Percentiles rank a stretch among this genome's conserved stretches.
These are phyloP conservation scores for Neonectria sp. DNA, from an alignment of 2,329 filamentous ascomycete species.

Conservation along the genomic window DNA sequence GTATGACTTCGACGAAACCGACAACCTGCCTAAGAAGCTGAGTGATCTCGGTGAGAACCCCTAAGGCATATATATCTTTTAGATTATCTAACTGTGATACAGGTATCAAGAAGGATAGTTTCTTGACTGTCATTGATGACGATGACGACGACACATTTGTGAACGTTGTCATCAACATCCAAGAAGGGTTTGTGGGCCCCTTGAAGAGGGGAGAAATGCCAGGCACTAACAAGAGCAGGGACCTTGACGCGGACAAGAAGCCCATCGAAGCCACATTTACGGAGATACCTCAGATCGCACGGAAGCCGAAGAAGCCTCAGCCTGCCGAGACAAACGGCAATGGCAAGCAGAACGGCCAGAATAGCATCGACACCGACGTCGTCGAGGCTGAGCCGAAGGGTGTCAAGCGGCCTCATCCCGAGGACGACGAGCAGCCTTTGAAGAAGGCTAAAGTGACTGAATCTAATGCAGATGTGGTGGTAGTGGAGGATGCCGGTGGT, in stretches of 20 bases:
- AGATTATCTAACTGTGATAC: slow-evolving; percentile 36
- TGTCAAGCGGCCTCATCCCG: slow-evolving; percentile 63
- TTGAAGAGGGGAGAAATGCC: not conserved
- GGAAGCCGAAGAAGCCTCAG: slow-evolving; percentile 63
- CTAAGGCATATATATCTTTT: not conserved
- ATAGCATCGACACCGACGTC: slow-evolving; percentile 53
- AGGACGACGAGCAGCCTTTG: slow-evolving; percentile 57
- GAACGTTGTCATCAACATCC: slow-evolving; percentile 82
- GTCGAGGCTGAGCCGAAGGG: slow-evolving; percentile 49
- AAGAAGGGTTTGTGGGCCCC: slow-evolving; percentile 67
- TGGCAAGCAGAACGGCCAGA: slow-evolving; percentile 59
- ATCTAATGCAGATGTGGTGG: slow-evolving; percentile 58
- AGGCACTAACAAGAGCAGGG: slow-evolving; percentile 55
- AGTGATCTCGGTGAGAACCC: slow-evolving; percentile 75
- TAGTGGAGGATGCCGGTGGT: slow-evolving; percentile 70
- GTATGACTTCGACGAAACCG: slow-evolving; percentile 82
- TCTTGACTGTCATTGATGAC: slow-evolving; percentile 88
- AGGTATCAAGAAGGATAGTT: slow-evolving; percentile 80
- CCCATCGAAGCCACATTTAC: slow-evolving; percentile 65
- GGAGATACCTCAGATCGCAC: slow-evolving; percentile 66
- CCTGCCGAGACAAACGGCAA: slow-evolving; percentile 58
- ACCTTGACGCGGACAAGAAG: slow-evolving; percentile 62
- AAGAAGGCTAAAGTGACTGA: slow-evolving; percentile 66
- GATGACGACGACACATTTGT: slow-evolving; percentile 82
- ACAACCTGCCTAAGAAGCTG: slow-evolving; percentile 87